Conservation (phyloP, 148 eudicot species). For the Cornus florida region DNA sequence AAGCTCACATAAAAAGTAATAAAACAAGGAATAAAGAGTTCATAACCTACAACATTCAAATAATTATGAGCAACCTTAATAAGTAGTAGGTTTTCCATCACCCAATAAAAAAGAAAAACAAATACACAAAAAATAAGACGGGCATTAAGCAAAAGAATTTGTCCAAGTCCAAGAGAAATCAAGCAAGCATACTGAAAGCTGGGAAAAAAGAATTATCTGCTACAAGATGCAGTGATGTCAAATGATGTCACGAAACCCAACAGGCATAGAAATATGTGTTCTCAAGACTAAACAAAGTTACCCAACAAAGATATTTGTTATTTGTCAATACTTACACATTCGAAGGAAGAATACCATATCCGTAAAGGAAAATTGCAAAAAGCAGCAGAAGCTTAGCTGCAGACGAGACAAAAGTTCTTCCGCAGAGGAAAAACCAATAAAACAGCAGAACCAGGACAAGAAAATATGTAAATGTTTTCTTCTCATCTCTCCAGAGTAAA, state of each 20-base stretch:
- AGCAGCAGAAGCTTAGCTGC: conserved; percentile 66
- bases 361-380: conserved; percentile 38
- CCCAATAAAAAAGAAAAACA: background rate
- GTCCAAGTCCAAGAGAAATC: background rate
- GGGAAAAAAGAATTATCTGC: background rate
- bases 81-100: too few species aligned
- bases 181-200: background rate
- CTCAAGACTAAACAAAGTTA: background rate
- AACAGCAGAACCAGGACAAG: conserved; percentile 44
- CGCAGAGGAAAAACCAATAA: conserved; percentile 77
- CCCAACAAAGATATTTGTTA: background rate
- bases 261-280: background rate
- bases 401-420: conserved; percentile 72
- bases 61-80: too few species aligned
- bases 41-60: too few species aligned
- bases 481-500: conserved; percentile 93
- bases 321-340: conserved; percentile 54
- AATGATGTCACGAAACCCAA: background rate
- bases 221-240: background rate
- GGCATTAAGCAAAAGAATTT: conserved; percentile 4
- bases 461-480: conserved; percentile 73
- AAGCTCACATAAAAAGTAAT: background rate
- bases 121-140: background rate
- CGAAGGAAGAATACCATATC: conserved; percentile 52
- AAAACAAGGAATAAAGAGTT: background rate